These are phyloP conservation scores for Epipyxis sp. DNA, from an alignment of 108 stramenopile genomes.

Conservation along the genomic window DNA sequence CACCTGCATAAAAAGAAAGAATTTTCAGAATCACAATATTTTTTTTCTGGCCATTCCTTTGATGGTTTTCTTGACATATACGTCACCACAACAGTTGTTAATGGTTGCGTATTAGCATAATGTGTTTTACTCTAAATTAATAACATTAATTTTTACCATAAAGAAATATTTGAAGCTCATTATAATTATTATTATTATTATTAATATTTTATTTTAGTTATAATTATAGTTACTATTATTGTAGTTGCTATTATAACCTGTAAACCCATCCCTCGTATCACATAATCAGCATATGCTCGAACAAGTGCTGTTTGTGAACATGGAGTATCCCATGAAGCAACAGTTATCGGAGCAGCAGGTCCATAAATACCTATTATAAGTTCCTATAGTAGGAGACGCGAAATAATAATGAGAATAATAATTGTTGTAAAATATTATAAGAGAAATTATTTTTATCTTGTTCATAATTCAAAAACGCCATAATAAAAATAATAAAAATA, in stretches of 20 bases:
- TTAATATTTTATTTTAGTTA: background rate
- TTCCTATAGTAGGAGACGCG: too few species aligned
- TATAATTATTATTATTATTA: constrained; percentile 33
- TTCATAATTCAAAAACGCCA: too few species aligned
- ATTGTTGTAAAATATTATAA: too few species aligned
- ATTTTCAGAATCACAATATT: constrained; percentile 40
- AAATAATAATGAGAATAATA: too few species aligned
- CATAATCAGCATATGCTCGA: constrained; percentile 47
- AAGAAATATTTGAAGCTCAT: too few species aligned
- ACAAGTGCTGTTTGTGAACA: constrained; percentile 46
- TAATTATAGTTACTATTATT: too few species aligned
- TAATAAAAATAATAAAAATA: too few species aligned
- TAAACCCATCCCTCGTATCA: constrained; percentile 34
- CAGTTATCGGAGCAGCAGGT: constrained; percentile 46
- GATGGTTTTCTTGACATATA: constrained; percentile 47
- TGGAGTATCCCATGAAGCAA: constrained; percentile 42
- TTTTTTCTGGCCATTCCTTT: constrained; percentile 47
- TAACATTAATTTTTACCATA: too few species aligned
- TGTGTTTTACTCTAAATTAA: constrained; percentile 19
- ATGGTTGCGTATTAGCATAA: constrained; percentile 6
- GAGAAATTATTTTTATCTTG: too few species aligned
- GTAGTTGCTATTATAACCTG: too few species aligned
- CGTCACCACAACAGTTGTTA: constrained; percentile 35
- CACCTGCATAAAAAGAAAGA: constrained; percentile 43
- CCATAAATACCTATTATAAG: constrained; percentile 46